Base-by-base conservation (phyloP, 1,139 yeast species). In the Blastobotrys ciferrii region DNA sequence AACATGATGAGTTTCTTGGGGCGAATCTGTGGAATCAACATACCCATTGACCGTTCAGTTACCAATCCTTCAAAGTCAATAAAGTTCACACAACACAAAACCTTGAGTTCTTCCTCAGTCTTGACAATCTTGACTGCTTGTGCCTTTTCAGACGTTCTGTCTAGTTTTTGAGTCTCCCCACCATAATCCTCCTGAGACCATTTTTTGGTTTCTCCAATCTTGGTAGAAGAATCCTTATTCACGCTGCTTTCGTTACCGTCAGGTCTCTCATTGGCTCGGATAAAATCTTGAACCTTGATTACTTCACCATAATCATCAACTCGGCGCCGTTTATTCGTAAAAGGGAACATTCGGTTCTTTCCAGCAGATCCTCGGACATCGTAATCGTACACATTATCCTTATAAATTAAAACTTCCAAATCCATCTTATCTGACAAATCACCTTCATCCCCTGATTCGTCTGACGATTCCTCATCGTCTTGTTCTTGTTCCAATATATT, bases 221-320 rank as follows among this genome's bases (percentile, higher is more conserved):
- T 66, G 49, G 65, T 63, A 36, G 51, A 55, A 9, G 35, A 19
- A n/a, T 31, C 33, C 20, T 28, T 43, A 20, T 43, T 28, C 4
- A 17, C 18, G 33, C 11, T 12, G 2, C 20, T 14, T 6, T 35
- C 43, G 3, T 32, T 23, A 9, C 20, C 33, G 13, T 18, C 32
- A 1, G 32, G 25, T 25, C 48, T 43, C 33, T 56, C 60, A 32
- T 50, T 53, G 6, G 52, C 43, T 9, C 55, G 49, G 49, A 78
- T 77, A 60, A 84, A 87, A 58, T 85, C 87, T 37, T 82, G 80
- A 37, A 72, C 71, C 50, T 81, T 78, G 31, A 87, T 80, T 1
- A 82, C 69, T 51, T 81, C 84, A 20, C 98, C 98, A 63, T 91
- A 92, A 59, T 91, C 98, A 63, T 92, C 98, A 43, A 75, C 72